phyloP scores from a whole-genome alignment of 2,329 filamentous ascomycete genomes.

The Talaromyces verruculosus region DNA sequence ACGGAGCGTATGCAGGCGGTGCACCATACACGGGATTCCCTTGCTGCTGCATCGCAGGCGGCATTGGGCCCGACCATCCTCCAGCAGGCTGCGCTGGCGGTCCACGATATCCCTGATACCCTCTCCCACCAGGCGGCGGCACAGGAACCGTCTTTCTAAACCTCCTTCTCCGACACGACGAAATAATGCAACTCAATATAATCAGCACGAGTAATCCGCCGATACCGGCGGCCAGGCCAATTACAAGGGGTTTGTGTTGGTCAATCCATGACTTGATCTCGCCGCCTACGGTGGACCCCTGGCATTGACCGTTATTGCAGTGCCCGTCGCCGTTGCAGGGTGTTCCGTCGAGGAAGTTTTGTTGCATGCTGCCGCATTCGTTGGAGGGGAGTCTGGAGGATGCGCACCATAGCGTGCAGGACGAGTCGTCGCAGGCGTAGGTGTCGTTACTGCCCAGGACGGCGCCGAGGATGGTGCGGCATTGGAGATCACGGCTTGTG shows the following conservation, averaged over 20 bases:
- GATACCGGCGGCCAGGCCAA: constrained; percentile 71
- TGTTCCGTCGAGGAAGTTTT: constrained; percentile 94
- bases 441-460: constrained; percentile 74
- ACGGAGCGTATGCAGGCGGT: constrained; percentile 14
- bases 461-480: constrained; percentile 76
- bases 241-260: constrained; percentile 75
- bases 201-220: constrained; percentile 71
- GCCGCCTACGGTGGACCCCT: constrained; percentile 66
- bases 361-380: constrained; percentile 72
- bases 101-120: not conserved
- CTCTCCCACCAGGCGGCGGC: not conserved
- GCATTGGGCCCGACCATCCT: constrained; percentile 22
- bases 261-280: constrained; percentile 75
- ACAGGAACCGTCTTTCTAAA: constrained; percentile 3
- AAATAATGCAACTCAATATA: constrained; percentile 66
- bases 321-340: constrained; percentile 75
- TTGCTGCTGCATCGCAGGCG: constrained; percentile 19
- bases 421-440: constrained; percentile 70
- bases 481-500: constrained; percentile 87
- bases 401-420: constrained; percentile 75
- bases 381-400: constrained; percentile 66
- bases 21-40: constrained; percentile 10
- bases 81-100: not conserved
- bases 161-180: constrained; percentile 51
- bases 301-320: constrained; percentile 76